Percentiles rank a stretch among this genome's conserved stretches.
Evolutionary conservation across 1,284 basidiomycete genomes (phyloP).

Genomic region (Gastroboletus turbinatus): DNA sequence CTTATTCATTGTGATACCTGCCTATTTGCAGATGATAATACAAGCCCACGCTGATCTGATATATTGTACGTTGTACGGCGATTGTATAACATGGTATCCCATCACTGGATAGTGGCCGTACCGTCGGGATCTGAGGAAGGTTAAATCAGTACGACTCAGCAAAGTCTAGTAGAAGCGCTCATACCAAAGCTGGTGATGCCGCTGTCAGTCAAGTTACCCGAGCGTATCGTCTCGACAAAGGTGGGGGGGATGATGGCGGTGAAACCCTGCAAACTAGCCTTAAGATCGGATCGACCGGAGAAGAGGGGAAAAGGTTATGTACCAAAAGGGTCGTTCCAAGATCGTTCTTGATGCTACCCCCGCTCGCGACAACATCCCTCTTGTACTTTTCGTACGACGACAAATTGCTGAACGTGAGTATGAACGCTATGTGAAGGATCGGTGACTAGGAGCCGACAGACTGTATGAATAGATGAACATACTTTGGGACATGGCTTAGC

Average conservation of each 20-base stretch:
- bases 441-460: neutral
- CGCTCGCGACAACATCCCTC: neutral
- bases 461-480: conserved; percentile 1
- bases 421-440: conserved; percentile 10
- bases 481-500: conserved; percentile 19
- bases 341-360: conserved; percentile 21
- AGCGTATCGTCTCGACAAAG: neutral
- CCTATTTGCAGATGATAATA: neutral
- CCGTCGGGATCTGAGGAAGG: conserved; percentile 14
- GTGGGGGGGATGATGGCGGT: conserved; percentile 12
- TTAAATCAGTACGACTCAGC: conserved; percentile 2
- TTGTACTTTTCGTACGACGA: conserved; percentile 21
- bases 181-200: conserved; percentile 21
- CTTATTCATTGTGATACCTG: neutral
- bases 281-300: neutral
- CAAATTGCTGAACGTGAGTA: conserved; percentile 11
- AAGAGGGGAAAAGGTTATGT: neutral
- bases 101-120: neutral
- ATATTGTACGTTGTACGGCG: neutral
- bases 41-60: neutral
- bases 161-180: neutral
- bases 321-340: conserved; percentile 2
- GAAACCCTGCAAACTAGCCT: conserved; percentile 13
- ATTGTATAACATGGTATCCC: neutral
- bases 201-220: neutral